Percentiles rank a stretch among this genome's conserved stretches.
Conservation (phyloP, 2,329 filamentous ascomycete genomes). For the Colletotrichum cordylinicola region DNA sequence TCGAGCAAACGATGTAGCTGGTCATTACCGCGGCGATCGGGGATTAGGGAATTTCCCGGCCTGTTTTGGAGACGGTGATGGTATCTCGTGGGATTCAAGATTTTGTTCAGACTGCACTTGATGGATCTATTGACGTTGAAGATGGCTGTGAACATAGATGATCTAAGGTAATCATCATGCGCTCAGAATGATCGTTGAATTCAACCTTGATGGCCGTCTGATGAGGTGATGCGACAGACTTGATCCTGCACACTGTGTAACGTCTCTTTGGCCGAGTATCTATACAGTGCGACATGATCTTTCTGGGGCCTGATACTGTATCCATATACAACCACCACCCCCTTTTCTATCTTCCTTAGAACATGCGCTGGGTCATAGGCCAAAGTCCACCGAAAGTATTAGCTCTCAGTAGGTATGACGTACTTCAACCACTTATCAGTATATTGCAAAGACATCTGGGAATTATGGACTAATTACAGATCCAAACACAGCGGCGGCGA, state of each 20-base stretch:
- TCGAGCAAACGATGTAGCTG: background rate
- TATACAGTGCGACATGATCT: background rate
- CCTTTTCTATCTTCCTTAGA: background rate
- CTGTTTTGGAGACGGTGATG: background rate
- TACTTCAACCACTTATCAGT: no score
- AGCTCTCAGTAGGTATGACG: no score
- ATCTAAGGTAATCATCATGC: no score
- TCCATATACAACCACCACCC: background rate
- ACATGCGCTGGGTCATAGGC: background rate
- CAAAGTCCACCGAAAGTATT: no score
- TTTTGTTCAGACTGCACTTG: background rate
- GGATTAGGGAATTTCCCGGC: background rate
- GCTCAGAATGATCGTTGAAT: no score
- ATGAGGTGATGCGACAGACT: no score
- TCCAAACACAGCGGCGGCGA: background rate
- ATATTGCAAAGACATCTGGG: no score
- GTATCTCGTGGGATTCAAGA: background rate
- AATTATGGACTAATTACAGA: background rate
- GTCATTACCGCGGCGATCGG: background rate
- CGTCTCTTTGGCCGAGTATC: fast-evolving
- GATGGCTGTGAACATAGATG: fast-evolving
- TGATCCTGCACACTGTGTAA: background rate
- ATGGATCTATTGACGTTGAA: background rate
- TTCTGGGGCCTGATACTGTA: background rate
- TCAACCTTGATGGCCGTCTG: background rate